Conservation (phyloP, 306 rosid genomes). For the Betula pendula region DNA sequence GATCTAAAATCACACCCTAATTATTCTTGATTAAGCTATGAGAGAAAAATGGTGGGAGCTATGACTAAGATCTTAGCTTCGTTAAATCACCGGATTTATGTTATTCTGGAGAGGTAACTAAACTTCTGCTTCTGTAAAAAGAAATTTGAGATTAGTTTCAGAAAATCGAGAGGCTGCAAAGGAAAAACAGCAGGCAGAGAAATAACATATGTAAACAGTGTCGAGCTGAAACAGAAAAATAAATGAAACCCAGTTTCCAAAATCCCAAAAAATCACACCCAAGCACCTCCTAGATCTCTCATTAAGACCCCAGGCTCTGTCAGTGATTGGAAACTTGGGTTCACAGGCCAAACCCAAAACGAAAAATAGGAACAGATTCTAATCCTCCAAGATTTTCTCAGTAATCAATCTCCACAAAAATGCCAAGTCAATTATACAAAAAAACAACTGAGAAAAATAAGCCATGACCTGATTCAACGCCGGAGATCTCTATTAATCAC, state of each 20-base stretch:
- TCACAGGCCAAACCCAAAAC: background rate
- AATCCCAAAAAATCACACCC: background rate
- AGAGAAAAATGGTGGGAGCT: too few species aligned
- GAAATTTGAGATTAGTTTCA: background rate
- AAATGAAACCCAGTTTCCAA: background rate
- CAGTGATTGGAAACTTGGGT: background rate
- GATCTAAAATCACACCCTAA: too few species aligned
- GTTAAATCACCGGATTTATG: too few species aligned
- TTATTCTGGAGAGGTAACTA: too few species aligned
- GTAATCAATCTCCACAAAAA: background rate
- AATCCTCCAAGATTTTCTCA: background rate
- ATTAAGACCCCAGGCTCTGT: background rate
- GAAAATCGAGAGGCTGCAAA: background rate
- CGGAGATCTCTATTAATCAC: constrained; percentile 28
- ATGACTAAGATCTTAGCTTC: too few species aligned
- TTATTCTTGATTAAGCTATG: too few species aligned
- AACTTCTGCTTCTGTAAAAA: background rate
- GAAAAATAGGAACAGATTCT: background rate
- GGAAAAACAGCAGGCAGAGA: background rate
- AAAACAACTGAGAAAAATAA: background rate
- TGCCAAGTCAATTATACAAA: background rate
- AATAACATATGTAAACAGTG: background rate
- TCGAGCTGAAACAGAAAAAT: background rate
- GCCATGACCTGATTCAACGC: constrained; percentile 23
- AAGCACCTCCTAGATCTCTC: constrained; percentile 1